These are phyloP conservation scores for Fusarium odoratissimum DNA, from an alignment of 2,329 filamentous ascomycete genomes.

Conservation along the genomic window DNA sequence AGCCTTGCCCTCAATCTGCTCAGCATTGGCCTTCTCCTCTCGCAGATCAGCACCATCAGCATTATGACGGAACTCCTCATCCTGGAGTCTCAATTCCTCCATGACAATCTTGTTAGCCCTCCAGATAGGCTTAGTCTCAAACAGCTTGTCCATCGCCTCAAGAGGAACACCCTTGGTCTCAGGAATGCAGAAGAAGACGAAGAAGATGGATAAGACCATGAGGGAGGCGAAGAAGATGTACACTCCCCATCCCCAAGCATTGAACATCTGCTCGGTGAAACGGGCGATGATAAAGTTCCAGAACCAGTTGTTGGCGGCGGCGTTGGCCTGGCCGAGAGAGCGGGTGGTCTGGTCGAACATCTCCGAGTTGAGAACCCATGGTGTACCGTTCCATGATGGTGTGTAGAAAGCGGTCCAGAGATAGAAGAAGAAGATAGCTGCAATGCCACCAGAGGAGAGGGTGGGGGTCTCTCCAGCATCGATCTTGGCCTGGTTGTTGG, in stretches of 20 bases:
- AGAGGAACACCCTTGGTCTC: conserved; percentile 75
- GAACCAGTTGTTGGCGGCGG: conserved; percentile 78
- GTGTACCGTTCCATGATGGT: conserved; percentile 77
- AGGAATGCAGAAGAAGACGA: conserved; percentile 71
- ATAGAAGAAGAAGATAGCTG: conserved; percentile 76
- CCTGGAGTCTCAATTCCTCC: conserved; percentile 53
- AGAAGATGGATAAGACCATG: conserved; percentile 68
- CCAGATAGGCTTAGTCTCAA: conserved; percentile 60
- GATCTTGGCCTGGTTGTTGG: conserved; percentile 56
- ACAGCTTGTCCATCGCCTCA: conserved; percentile 73
- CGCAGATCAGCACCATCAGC: conserved; percentile 42
- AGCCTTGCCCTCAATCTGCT: conserved; percentile 43
- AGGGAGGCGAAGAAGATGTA: conserved; percentile 76
- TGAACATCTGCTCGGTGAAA: conserved; percentile 75
- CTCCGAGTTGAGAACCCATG: conserved; percentile 81
- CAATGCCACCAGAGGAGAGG: conserved; percentile 64
- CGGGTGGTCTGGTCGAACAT: conserved; percentile 76
- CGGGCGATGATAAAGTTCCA: conserved; percentile 77
- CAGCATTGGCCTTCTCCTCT: conserved; percentile 45
- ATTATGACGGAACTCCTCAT: conserved; percentile 51
- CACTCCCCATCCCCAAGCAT: conserved; percentile 69
- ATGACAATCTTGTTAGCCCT: conserved; percentile 59
- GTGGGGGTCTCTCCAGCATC: conserved; percentile 46
- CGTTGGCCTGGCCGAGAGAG: conserved; percentile 77
- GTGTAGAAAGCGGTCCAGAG: conserved; percentile 70